phyloP scores from a whole-genome alignment of 2,329 filamentous ascomycete species.

The Cladosporium sp. region DNA sequence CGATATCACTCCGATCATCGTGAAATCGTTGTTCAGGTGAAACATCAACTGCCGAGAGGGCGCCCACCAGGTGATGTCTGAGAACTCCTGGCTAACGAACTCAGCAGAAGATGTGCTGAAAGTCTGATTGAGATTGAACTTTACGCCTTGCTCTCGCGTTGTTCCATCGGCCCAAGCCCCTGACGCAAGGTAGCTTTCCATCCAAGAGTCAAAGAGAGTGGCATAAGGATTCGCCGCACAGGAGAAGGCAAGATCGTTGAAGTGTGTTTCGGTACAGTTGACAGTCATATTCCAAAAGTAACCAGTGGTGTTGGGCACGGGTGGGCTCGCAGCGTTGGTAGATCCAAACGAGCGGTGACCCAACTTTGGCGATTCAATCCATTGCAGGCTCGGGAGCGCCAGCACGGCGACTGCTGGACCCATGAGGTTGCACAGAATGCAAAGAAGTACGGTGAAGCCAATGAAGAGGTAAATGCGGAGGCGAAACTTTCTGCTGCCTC shows the following conservation, averaged over 20 bases:
- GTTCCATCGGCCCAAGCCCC: background rate
- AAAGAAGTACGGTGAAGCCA: slow-evolving; percentile 16
- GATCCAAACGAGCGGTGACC: background rate
- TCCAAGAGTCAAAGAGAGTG: slow-evolving; percentile 14
- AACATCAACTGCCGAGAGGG: slow-evolving; percentile 22
- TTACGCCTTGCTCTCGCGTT: background rate
- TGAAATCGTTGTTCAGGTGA: slow-evolving; percentile 15
- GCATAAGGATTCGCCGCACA: slow-evolving; percentile 4
- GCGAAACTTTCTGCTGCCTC: background rate
- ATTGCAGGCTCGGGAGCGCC: slow-evolving; percentile 26
- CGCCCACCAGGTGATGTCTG: slow-evolving; percentile 17
- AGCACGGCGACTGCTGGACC: slow-evolving; percentile 29
- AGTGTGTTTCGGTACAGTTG: background rate
- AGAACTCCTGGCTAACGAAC: background rate
- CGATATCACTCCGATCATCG: background rate
- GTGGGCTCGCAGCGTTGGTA: background rate
- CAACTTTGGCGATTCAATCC: slow-evolving; percentile 17
- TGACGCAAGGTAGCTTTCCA: slow-evolving; percentile 1
- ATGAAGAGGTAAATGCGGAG: background rate
- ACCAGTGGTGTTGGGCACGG: background rate
- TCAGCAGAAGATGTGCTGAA: slow-evolving; percentile 7
- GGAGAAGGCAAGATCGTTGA: slow-evolving; percentile 6
- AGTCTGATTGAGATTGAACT: slow-evolving; percentile 1
- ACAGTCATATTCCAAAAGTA: background rate
- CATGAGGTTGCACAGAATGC: slow-evolving; percentile 29